Evolutionary conservation across 208 protist genomes (phyloP).

Genomic region (Acanthamoeba castellanii): DNA sequence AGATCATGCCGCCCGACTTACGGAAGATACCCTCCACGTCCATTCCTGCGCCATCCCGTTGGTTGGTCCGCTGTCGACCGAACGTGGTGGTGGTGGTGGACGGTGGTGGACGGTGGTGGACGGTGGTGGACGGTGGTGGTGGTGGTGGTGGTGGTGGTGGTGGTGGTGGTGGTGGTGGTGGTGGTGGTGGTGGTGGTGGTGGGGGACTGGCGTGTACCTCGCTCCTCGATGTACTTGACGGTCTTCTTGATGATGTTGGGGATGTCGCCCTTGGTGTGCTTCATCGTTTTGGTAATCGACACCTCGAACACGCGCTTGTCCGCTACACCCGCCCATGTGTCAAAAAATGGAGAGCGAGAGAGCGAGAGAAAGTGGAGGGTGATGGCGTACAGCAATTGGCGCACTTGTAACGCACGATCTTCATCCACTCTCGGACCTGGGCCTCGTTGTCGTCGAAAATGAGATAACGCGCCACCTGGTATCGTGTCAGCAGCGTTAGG

Average conservation of each 20-base stretch:
- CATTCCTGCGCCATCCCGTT: background rate
- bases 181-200: too few relatives aligned
- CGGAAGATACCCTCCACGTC: slow-evolving; percentile 69
- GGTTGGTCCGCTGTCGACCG: too few relatives aligned
- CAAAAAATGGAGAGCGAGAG: background rate
- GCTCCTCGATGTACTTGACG: slow-evolving; percentile 26
- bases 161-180: too few relatives aligned
- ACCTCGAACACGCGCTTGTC: slow-evolving; percentile 58
- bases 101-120: too few relatives aligned
- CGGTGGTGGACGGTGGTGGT: background rate
- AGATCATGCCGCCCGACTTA: slow-evolving; percentile 59
- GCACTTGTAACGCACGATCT: slow-evolving; percentile 56
- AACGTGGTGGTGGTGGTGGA: too few relatives aligned
- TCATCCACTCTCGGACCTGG: slow-evolving; percentile 56
- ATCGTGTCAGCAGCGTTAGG: background rate
- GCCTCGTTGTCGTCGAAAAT: slow-evolving; percentile 56
- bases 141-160: too few relatives aligned
- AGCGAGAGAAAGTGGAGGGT: background rate
- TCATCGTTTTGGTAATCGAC: slow-evolving; percentile 10
- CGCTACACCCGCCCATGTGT: background rate
- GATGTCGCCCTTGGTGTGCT: slow-evolving; percentile 16
- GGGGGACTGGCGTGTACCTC: background rate
- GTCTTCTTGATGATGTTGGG: slow-evolving; percentile 43
- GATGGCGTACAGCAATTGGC: slow-evolving; percentile 40
- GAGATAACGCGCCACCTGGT: background rate